Conservation (phyloP, 176 grass and related monocot genomes). For the Zea luxurians region DNA sequence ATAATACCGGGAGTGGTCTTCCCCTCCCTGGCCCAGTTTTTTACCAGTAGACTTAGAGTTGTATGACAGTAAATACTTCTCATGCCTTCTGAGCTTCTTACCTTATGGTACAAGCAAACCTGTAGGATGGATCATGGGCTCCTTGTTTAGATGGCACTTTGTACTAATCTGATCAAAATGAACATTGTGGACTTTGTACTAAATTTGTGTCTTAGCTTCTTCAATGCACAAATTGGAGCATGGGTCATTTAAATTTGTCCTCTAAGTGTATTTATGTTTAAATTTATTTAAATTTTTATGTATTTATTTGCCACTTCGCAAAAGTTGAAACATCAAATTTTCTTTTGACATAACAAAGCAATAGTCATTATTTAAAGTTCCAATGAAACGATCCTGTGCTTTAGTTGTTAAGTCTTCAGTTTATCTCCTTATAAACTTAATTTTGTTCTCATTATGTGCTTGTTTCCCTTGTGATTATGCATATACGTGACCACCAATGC, state of each 20-base stretch:
- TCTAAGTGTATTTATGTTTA: neutral
- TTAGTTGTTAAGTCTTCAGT: neutral
- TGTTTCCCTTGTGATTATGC: conserved; percentile 33
- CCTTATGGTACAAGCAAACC: neutral
- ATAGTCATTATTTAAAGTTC: neutral
- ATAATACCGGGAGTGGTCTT: too few species aligned
- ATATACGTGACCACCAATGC: neutral
- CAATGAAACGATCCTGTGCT: conserved; percentile 7
- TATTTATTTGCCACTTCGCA: conserved; percentile 1
- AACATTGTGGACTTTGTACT: neutral
- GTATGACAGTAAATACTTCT: conserved; percentile 4
- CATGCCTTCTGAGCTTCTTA: conserved; percentile 11
- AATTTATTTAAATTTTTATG: neutral
- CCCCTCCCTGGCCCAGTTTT: too few species aligned
- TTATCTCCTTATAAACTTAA: conserved; percentile 17
- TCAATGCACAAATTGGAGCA: neutral
- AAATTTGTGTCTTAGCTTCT: conserved; percentile 2
- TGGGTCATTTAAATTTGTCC: too few species aligned
- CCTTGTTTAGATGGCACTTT: neutral
- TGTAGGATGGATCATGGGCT: neutral
- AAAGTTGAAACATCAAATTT: conserved; percentile 9
- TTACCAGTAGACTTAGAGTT: neutral
- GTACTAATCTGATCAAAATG: neutral
- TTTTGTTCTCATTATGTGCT: conserved; percentile 3
- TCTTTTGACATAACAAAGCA: conserved; percentile 18